A percentile compares a stretch with the other conserved stretches of the same genome.
Evolutionary conservation across 1,284 basidiomycete genomes (phyloP).

Genomic region (Ceratobasidium sp.): DNA sequence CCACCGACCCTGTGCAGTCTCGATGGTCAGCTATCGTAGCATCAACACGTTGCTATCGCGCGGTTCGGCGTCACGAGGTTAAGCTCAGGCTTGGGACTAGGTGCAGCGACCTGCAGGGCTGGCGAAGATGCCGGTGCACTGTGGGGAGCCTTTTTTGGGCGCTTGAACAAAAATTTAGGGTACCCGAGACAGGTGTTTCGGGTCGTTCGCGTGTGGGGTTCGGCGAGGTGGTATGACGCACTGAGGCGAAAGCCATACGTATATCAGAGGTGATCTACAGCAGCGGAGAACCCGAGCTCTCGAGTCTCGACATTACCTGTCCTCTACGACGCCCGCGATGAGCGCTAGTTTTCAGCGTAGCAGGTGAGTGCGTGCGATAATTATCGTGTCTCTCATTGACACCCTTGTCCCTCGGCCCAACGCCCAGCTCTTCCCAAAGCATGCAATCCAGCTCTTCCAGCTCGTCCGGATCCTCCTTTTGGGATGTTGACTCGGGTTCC

Average conservation of each 20-base stretch:
- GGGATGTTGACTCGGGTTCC: conserved; percentile 9
- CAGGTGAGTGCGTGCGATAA: neutral
- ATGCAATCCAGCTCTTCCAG: conserved; percentile 20
- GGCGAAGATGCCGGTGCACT: neutral
- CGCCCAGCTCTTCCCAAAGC: conserved; percentile 20
- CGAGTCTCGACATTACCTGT: neutral
- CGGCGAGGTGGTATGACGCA: conserved; percentile 21
- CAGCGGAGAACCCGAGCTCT: neutral
- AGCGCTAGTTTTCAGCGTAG: neutral
- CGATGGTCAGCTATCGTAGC: conserved; percentile 31
- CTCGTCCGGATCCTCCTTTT: conserved; percentile 26
- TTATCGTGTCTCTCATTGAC: neutral
- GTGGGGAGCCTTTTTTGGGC: conserved; percentile 5
- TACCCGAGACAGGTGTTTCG: neutral
- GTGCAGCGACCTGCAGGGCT: neutral
- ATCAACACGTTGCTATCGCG: conserved; percentile 32
- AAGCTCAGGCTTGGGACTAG: conserved; percentile 4
- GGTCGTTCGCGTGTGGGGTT: conserved; percentile 16
- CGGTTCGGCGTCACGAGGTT: conserved; percentile 10
- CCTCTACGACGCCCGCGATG: neutral
- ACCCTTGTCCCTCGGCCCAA: neutral
- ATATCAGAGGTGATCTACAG: conserved; percentile 15
- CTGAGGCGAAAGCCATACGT: neutral
- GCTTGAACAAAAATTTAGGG: conserved; percentile 10
- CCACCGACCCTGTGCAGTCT: conserved; percentile 10